Percentiles rank a stretch among this genome's conserved stretches.
Conservation (phyloP, 257 asterid genomes). For the Forsythia viridissima region DNA sequence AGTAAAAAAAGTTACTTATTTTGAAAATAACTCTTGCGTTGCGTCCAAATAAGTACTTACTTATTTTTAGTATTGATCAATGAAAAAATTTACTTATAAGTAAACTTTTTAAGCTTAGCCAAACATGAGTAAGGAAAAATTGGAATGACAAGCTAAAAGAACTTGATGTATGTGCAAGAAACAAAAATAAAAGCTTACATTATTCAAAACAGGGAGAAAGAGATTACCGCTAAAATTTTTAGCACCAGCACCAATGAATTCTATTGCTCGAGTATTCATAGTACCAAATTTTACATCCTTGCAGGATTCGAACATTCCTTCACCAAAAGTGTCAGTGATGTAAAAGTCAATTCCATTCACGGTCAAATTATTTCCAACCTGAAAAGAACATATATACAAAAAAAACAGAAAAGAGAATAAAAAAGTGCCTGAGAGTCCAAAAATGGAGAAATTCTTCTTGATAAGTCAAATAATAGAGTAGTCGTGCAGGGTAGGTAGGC, state of each 20-base stretch:
- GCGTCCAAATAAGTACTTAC: background rate
- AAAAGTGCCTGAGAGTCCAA: background rate
- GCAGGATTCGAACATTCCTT: slow-evolving; percentile 88
- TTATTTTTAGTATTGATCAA: background rate
- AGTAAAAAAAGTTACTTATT: background rate
- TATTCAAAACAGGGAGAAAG: slow-evolving; percentile 2
- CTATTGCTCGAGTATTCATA: slow-evolving; percentile 94
- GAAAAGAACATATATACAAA: slow-evolving; percentile 23
- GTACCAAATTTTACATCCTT: slow-evolving; percentile 97
- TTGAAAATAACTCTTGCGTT: background rate
- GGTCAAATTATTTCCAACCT: slow-evolving; percentile 69
- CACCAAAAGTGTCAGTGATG: slow-evolving; percentile 75
- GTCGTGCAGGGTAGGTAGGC: background rate
- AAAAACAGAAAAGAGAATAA: slow-evolving; percentile 4
- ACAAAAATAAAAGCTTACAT: slow-evolving; percentile 2
- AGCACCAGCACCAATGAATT: slow-evolving; percentile 97
- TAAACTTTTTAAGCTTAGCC: background rate
- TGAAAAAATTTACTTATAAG: background rate
- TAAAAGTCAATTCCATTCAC: slow-evolving; percentile 82
- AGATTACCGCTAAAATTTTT: slow-evolving; percentile 68
- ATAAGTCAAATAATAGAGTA: background rate
- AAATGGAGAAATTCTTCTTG: too few species aligned
- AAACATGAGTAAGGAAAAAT: background rate
- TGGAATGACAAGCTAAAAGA: background rate
- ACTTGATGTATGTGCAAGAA: slow-evolving; percentile 3